Evolutionary conservation across 2,329 filamentous ascomycete species (phyloP), one percentile per base, ranked within the genome.

Genomic region (Sarocladium oryzae): DNA sequence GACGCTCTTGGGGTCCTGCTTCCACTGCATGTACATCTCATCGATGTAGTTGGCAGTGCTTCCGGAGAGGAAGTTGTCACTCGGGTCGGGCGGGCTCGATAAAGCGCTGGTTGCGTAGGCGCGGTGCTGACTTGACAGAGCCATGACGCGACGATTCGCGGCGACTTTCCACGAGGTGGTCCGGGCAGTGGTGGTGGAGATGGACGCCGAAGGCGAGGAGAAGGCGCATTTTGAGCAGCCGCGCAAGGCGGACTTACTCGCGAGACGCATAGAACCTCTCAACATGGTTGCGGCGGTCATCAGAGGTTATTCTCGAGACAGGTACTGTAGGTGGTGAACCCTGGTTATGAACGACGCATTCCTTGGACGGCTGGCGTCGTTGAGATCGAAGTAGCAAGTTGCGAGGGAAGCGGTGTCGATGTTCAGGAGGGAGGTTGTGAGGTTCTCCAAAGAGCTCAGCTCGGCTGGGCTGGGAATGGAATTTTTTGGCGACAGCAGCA

Each of bases 11-110:
- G 93, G 91, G 63, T 99, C 90, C 57, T 88, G 78, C 74, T 92
- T 96, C 93, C 93, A 99, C 68, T 91, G 85, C 76, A 96, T 77
- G 73, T 99, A 99, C 93, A 99, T 99, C 77, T 96, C 93, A 71
- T 99, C 93, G 68, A 99, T 89, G 75, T 99, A 99, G 76, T 95
- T 96, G 72, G 93, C 93, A 55, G 92, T 93, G 77, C 89, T 97
- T 60, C 93, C 93, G 57, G 90, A 89, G 55, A 99, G 81, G 79
- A 99, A 99, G 74, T 85, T 95, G 73, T 99, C 93, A 70, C 88
- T 96, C 58, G 91, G 82, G 67, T 96, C 89, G 56, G 82, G 81
- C 18, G 79, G 67, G 52, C 72, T 73, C 51, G 76, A 70, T 53
- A 73, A 73, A 51, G 79, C 73, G 58, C 62, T 66, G 54, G 79